phyloP scores from a whole-genome alignment of 768 basidiomycete genomes.

The Collybiopsis confluens region DNA sequence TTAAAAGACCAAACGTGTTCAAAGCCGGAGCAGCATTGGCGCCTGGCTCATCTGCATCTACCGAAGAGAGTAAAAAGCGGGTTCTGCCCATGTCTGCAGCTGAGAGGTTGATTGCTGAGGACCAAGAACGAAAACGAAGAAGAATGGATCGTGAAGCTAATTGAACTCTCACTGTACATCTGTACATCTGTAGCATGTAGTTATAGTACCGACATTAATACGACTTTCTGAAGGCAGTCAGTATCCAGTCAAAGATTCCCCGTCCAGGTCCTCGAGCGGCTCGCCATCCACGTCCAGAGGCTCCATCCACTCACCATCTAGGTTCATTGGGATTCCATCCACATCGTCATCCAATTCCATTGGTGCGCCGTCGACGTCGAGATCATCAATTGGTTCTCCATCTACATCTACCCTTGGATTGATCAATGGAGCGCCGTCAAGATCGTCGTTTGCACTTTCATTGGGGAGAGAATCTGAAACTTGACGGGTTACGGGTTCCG shows the following conservation, averaged over 20 bases:
- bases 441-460: conserved; percentile 27
- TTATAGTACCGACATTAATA: background rate
- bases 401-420: conserved; percentile 43
- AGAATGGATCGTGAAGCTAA: conserved; percentile 54
- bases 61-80: conserved; percentile 50
- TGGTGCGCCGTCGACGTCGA: conserved; percentile 39
- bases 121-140: conserved; percentile 84
- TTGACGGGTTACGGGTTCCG: conserved; percentile 24
- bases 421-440: conserved; percentile 35
- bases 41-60: conserved; percentile 26
- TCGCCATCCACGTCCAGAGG: conserved; percentile 31
- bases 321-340: conserved; percentile 23
- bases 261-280: conserved; percentile 44
- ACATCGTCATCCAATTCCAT: conserved; percentile 33
- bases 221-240: too few relatives aligned
- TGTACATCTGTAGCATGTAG: background rate
- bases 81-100: conserved; percentile 72
- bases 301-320: conserved; percentile 36
- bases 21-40: conserved; percentile 43
- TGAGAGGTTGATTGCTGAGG: conserved; percentile 84
- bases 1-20: conserved; percentile 75
- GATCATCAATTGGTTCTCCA: conserved; percentile 30
- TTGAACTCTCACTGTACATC: background rate
- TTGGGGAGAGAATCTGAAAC: conserved; percentile 17
- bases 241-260: conserved; percentile 25